Base-by-base conservation (phyloP, 2,329 filamentous ascomycete species). In the Claviceps sp. region DNA sequence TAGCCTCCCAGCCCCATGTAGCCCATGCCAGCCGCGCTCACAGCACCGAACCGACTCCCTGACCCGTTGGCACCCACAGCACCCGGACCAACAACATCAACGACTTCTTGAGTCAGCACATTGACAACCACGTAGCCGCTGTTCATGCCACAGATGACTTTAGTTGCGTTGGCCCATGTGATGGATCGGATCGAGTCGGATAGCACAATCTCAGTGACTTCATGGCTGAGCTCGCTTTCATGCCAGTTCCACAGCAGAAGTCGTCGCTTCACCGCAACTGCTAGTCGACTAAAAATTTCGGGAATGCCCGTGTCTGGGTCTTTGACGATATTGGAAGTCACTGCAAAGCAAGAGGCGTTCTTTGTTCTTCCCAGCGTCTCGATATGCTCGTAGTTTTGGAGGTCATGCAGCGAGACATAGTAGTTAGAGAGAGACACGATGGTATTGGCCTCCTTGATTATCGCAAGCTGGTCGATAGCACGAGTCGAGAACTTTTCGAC, bases 1-100 rank as follows among this genome's bases (percentile, higher is more conserved):
- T 89, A 93, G 43, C 88, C 87, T 48, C 88, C 89, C 64, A 97
- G 83, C 1, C 91, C 91, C 79, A 97, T 95, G 64, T 97, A 97
- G 45, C 90, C 89, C 89, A 97, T 96, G 47, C 89, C 87, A 7
- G 85, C 86, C 51, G 84, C 86, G 54, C 85, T 86, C 56, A 91
- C 84, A 2, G 88, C 86, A 5, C 89, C 89, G 58, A 96, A 91
- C 40, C 89, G 80, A 52, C 82, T 83, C 2, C 78, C 80, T 58
- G 87, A 83, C 1, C 74, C 73, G 1, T 74, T 73, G 1, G 80
- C 75, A 11, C 82, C 84, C 52, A 86, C 80, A 43, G 81, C 79
- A 39, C 87, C 85, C 0, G 87, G 84, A 13, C 86, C 89, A 52
- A 85, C 79, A 55, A 98, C 85, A 52, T 95, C 89, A 55, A 82